Percentiles rank a stretch among this genome's conserved stretches.
phyloP scores from a whole-genome alignment of 2,329 filamentous ascomycete genomes.

The Colletotrichum melonis region DNA sequence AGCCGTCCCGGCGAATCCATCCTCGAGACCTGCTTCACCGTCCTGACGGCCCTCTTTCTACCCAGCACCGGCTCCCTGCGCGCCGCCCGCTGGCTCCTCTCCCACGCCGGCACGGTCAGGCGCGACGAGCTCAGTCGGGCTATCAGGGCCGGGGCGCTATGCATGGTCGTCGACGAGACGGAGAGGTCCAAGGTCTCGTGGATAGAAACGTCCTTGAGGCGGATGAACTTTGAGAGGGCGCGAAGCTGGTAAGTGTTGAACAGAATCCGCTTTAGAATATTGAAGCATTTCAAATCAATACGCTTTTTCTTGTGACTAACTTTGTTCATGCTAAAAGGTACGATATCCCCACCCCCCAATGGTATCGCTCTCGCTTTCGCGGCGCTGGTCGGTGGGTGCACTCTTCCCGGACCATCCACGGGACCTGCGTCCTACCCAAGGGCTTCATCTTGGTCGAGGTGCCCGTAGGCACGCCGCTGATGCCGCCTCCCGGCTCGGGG shows the following conservation, averaged over 20 bases:
- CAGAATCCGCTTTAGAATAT: background rate
- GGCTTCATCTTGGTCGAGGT: constrained; percentile 33
- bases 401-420: constrained; percentile 31
- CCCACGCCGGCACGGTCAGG: constrained; percentile 29
- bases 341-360: constrained; percentile 10
- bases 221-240: constrained; percentile 27
- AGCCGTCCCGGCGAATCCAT: constrained; percentile 36
- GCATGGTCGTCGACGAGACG: constrained; percentile 37
- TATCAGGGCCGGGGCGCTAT: constrained; percentile 38
- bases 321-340: constrained; percentile 19
- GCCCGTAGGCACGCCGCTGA: constrained; percentile 33
- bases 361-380: constrained; percentile 25
- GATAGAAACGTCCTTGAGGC: constrained; percentile 22
- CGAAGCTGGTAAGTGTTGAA: constrained; percentile 23
- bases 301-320: background rate
- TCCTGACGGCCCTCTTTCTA: constrained; percentile 32
- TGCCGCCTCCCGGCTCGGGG: constrained; percentile 20
- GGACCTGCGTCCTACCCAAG: constrained; percentile 24
- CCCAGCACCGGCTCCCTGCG: constrained; percentile 36
- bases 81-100: constrained; percentile 32
- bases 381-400: constrained; percentile 30
- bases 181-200: constrained; percentile 26
- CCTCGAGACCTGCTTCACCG: constrained; percentile 29
- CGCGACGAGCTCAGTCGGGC: constrained; percentile 33
- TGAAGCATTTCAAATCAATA: background rate